phyloP scores from a whole-genome alignment of 441 rosid species.

The Biscutella auriculata region DNA sequence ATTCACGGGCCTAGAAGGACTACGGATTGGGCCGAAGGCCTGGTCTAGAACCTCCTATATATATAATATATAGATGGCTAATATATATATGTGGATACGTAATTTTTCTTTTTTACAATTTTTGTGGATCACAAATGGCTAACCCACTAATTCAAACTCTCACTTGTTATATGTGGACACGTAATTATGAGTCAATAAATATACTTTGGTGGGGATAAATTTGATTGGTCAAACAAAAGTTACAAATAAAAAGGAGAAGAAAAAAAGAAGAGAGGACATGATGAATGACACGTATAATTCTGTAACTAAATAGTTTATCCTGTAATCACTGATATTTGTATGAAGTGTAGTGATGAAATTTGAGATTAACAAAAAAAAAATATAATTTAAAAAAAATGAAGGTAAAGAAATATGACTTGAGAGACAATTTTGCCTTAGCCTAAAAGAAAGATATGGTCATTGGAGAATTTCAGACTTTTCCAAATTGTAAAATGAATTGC shows the following conservation, averaged over 20 bases:
- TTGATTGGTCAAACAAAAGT: slow-evolving; percentile 15
- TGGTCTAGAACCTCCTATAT: too few relatives aligned
- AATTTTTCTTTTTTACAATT: too few relatives aligned
- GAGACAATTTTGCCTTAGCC: slow-evolving; percentile 14
- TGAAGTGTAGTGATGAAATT: slow-evolving; percentile 11
- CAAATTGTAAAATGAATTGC: not conserved
- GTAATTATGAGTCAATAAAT: not conserved
- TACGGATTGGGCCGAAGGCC: too few relatives aligned
- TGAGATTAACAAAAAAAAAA: not conserved
- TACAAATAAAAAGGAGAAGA: not conserved
- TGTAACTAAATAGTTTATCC: slow-evolving; percentile 9
- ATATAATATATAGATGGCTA: too few relatives aligned
- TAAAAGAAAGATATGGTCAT: slow-evolving; percentile 8
- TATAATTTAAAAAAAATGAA: not conserved
- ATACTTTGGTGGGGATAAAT: not conserved
- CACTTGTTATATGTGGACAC: too few relatives aligned
- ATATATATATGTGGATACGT: too few relatives aligned
- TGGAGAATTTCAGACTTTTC: slow-evolving; percentile 10
- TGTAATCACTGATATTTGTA: not conserved
- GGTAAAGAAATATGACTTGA: slow-evolving; percentile 2
- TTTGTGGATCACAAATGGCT: too few relatives aligned
- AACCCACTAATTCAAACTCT: too few relatives aligned
- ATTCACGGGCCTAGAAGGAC: too few relatives aligned
- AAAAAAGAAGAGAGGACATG: not conserved
- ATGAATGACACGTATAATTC: not conserved